Percentiles rank a stretch among this genome's conserved stretches.
These are phyloP conservation scores for Aspergillus amoenus DNA, from an alignment of 2,329 filamentous ascomycete genomes.

Conservation along the genomic window DNA sequence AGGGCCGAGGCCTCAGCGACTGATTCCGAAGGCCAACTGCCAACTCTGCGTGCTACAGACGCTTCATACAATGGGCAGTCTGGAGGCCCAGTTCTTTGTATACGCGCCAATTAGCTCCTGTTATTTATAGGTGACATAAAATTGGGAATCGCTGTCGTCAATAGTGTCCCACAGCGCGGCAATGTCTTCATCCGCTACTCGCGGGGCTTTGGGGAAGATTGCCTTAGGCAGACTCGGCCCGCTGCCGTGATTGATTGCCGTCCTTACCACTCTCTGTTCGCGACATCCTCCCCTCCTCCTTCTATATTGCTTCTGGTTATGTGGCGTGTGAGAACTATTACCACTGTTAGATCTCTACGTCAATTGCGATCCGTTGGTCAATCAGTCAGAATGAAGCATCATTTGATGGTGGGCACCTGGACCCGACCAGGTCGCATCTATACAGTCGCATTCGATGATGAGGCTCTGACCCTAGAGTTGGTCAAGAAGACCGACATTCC, in stretches of 20 bases:
- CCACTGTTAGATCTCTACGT: background rate
- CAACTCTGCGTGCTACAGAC: background rate
- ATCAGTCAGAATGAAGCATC: conserved; percentile 68
- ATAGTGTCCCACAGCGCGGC: background rate
- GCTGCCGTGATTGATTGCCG: conserved; percentile 14
- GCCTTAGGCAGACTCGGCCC: conserved; percentile 4
- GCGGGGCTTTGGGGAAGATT: conserved; percentile 7
- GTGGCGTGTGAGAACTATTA: background rate
- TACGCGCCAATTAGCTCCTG: background rate
- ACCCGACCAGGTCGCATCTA: conserved; percentile 87
- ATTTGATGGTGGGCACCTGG: conserved; percentile 92
- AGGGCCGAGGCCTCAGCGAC: background rate
- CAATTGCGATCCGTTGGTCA: background rate
- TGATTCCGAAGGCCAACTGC: background rate
- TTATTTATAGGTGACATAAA: background rate
- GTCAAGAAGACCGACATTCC: conserved; percentile 80
- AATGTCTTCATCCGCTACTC: conserved; percentile 9
- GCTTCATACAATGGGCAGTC: background rate
- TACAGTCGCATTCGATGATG: conserved; percentile 83
- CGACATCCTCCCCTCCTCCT: background rate
- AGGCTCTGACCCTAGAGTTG: conserved; percentile 69
- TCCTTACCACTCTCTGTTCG: background rate
- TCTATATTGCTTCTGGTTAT: background rate
- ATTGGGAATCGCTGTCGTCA: background rate
- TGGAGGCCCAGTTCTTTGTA: background rate